These are phyloP conservation scores for Blastobotrys persicus DNA, from an alignment of 1,139 yeast species.

Conservation along the genomic window DNA sequence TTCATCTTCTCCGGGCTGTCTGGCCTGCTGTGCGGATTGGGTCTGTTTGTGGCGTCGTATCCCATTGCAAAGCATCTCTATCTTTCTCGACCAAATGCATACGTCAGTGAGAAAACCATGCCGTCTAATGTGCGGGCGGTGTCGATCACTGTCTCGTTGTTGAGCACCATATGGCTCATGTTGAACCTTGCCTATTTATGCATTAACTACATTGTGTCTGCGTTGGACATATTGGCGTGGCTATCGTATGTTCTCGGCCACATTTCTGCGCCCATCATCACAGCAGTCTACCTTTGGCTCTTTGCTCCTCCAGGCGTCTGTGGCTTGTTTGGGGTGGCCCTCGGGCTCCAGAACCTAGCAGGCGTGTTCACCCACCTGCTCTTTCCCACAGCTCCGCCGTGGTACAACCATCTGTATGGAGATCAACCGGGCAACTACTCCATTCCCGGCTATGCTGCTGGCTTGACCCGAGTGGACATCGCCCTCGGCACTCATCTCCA, in stretches of 20 bases:
- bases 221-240: conserved; percentile 58
- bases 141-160: conserved; percentile 34
- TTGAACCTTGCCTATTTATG: conserved; percentile 44
- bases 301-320: conserved; percentile 63
- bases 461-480: conserved; percentile 60
- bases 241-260: conserved; percentile 59
- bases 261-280: conserved; percentile 57
- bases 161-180: conserved; percentile 42
- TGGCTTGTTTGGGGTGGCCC: conserved; percentile 49
- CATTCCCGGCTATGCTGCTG: conserved; percentile 69
- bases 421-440: conserved; percentile 54
- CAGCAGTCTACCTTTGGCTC: conserved; percentile 62
- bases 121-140: background rate
- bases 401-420: conserved; percentile 60
- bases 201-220: conserved; percentile 37
- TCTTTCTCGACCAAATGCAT: background rate
- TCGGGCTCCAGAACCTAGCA: conserved; percentile 58
- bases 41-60: conserved; percentile 17
- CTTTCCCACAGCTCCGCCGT: conserved; percentile 69
- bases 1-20: conserved; percentile 20
- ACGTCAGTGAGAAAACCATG: background rate
- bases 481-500: conserved; percentile 62
- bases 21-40: conserved; percentile 25
- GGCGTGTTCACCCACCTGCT: conserved; percentile 60
- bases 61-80: conserved; percentile 4